Conservation (phyloP, 2,329 filamentous ascomycete species). For the Fusarium sp. region DNA sequence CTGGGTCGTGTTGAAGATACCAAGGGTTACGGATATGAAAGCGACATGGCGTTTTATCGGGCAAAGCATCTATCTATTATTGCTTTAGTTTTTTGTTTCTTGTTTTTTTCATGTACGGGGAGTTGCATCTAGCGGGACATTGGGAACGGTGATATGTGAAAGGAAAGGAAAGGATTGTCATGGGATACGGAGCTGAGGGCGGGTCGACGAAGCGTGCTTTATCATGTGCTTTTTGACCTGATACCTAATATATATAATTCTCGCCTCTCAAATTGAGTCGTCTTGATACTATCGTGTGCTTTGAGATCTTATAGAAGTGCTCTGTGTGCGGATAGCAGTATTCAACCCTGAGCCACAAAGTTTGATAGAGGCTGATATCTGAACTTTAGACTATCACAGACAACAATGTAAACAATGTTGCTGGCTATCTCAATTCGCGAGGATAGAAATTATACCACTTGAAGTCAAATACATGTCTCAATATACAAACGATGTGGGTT, state of each 20-base stretch:
- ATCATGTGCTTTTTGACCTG: constrained; percentile 24
- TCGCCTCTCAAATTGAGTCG: constrained; percentile 16
- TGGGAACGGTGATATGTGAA: constrained; percentile 8
- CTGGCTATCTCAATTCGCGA: no score
- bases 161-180: constrained; percentile 4
- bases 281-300: no score
- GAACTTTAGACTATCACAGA: no score
- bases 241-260: constrained; percentile 43
- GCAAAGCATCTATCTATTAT: constrained; percentile 20
- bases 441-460: no score
- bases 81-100: neutral
- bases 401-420: no score
- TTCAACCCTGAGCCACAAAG: no score
- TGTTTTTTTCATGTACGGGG: constrained; percentile 11
- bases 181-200: constrained; percentile 13
- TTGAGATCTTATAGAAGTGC: neutral
- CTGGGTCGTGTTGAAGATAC: constrained; percentile 44
- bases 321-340: no score
- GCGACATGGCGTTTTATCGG: constrained; percentile 39
- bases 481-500: no score
- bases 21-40: constrained; percentile 44
- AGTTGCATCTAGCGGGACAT: constrained; percentile 36
- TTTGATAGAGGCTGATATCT: no score
- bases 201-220: constrained; percentile 23
- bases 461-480: no score